Percentiles rank a stretch among this genome's conserved stretches.
Conservation (phyloP, 805 yeast genomes). For the Candida krabiensis region DNA sequence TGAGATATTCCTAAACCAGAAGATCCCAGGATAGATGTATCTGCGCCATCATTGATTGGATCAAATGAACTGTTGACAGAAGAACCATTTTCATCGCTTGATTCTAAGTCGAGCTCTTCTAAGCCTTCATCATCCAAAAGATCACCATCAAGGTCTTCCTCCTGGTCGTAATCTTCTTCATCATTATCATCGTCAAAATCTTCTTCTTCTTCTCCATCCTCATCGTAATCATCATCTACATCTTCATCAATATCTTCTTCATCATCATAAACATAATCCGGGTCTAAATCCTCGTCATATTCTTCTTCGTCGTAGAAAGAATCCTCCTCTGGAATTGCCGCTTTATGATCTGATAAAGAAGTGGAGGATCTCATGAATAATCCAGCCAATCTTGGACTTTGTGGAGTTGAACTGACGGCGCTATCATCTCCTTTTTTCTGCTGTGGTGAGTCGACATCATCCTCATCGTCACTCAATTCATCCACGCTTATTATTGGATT, state of each 20-base stretch:
- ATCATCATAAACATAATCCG: conserved; percentile 20
- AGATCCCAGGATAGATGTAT: conserved; percentile 2
- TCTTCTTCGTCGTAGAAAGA: conserved; percentile 26
- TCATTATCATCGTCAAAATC: conserved; percentile 28
- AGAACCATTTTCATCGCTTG: conserved; percentile 2
- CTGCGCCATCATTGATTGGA: not conserved
- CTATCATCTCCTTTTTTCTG: conserved; percentile 15
- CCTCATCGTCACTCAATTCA: conserved; percentile 57
- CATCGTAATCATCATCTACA: conserved; percentile 34
- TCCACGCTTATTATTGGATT: conserved; percentile 68
- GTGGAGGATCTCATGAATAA: conserved; percentile 21
- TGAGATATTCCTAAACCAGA: conserved; percentile 14
- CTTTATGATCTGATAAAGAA: conserved; percentile 16
- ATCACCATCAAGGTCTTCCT: conserved; percentile 25
- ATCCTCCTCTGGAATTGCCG: conserved; percentile 36
- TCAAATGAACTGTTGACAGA: too few relatives aligned
- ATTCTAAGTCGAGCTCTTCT: conserved; percentile 9
- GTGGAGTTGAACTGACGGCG: conserved; percentile 8
- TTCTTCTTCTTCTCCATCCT: conserved; percentile 29
- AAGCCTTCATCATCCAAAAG: conserved; percentile 8
- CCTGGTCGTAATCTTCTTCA: conserved; percentile 22
- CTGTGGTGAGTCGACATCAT: conserved; percentile 26
- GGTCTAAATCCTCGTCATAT: conserved; percentile 16
- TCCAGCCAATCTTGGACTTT: conserved; percentile 17
- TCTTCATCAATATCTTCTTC: conserved; percentile 31